Conservation (phyloP, 768 basidiomycete species). For the Collybiopsis luxurians region DNA sequence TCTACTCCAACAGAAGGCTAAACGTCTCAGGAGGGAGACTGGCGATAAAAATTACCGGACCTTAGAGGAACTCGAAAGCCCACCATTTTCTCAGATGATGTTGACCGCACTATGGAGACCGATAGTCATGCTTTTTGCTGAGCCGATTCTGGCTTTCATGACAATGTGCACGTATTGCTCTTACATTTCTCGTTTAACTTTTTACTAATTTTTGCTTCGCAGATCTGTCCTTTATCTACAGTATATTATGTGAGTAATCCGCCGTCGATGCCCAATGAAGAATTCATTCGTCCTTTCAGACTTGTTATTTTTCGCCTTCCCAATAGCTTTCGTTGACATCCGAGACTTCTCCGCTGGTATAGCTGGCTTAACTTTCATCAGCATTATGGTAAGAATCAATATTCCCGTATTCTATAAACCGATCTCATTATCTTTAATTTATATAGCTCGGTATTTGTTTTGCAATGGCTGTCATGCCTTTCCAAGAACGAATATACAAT, state of each 20-base stretch:
- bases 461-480: conserved; percentile 28
- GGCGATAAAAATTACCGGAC: conserved; percentile 31
- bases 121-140: conserved; percentile 39
- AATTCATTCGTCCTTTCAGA: conserved; percentile 17
- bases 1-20: conserved; percentile 41
- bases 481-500: conserved; percentile 32
- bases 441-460: conserved; percentile 30
- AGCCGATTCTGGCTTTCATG: conserved; percentile 43
- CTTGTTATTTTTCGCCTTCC: conserved; percentile 42
- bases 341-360: conserved; percentile 38
- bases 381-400: conserved; percentile 33
- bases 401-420: neutral
- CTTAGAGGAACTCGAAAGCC: conserved; percentile 37
- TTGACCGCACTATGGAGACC: conserved; percentile 37
- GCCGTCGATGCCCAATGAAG: neutral
- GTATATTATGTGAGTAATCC: conserved; percentile 30
- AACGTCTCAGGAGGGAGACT: conserved; percentile 35
- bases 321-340: conserved; percentile 38
- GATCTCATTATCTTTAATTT: neutral
- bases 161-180: conserved; percentile 31
- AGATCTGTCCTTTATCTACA: conserved; percentile 45
- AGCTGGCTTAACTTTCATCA: conserved; percentile 40
- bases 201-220: neutral
- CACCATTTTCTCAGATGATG: conserved; percentile 29
- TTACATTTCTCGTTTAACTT: neutral